Evolutionary conservation across 441 rosid species (phyloP).

Genomic region (Populus hybrid): DNA sequence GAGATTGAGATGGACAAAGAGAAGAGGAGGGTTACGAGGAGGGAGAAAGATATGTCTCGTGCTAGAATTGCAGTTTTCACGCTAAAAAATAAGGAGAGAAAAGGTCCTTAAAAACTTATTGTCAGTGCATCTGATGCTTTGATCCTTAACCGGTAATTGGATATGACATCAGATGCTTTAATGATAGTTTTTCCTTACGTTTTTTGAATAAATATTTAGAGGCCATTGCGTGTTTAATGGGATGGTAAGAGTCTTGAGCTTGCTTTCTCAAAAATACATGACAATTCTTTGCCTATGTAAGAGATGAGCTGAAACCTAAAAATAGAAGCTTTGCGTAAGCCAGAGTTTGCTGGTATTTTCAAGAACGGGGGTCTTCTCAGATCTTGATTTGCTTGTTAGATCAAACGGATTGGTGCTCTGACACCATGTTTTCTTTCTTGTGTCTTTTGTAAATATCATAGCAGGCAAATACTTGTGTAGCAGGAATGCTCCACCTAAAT

Average conservation of each 20-base stretch:
- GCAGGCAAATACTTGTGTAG: background rate
- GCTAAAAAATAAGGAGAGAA: background rate
- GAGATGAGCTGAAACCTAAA: background rate
- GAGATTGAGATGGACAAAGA: background rate
- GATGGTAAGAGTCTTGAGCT: background rate
- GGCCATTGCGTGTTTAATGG: background rate
- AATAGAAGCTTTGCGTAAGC: no score
- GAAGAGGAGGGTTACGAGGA: background rate
- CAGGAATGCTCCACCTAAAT: background rate
- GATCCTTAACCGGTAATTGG: background rate
- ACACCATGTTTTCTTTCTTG: no score
- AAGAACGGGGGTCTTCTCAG: no score
- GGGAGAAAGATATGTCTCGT: background rate
- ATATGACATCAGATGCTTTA: background rate
- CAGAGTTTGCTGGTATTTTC: no score
- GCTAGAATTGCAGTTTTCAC: background rate
- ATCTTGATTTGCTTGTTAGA: no score
- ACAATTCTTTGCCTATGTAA: background rate
- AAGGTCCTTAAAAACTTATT: background rate
- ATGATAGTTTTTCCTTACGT: background rate
- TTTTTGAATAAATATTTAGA: no score
- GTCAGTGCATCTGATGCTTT: background rate
- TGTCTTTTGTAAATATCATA: no score
- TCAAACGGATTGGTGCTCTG: no score
- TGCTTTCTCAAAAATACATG: background rate